Evolutionary conservation across 2,329 filamentous ascomycete genomes (phyloP).

Genomic region (Geoglossum cookeanum): DNA sequence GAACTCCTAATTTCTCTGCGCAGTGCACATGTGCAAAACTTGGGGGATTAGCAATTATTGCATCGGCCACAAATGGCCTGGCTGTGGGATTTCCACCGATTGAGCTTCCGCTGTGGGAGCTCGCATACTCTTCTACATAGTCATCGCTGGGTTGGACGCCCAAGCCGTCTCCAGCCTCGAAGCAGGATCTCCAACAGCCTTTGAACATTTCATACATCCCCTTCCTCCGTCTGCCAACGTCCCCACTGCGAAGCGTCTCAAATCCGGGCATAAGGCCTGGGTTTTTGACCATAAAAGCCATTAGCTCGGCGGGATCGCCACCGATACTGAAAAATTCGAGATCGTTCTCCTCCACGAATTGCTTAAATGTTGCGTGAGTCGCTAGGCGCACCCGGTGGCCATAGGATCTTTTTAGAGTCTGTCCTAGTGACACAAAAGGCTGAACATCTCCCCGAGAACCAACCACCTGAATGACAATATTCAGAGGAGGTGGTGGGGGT

Average conservation of each 20-base stretch:
- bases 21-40: conserved; percentile 60
- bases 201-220: conserved; percentile 64
- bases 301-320: conserved; percentile 55
- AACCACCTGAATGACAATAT: conserved; percentile 57
- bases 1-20: conserved; percentile 56
- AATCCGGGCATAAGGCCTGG: conserved; percentile 71
- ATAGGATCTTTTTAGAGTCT: conserved; percentile 42
- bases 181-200: conserved; percentile 74
- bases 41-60: conserved; percentile 61
- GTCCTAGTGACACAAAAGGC: conserved; percentile 52
- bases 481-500: conserved; percentile 37
- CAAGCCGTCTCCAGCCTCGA: conserved; percentile 54
- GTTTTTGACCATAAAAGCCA: conserved; percentile 87
- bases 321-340: conserved; percentile 62
- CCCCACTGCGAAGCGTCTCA: conserved; percentile 55
- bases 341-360: conserved; percentile 48
- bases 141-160: conserved; percentile 31
- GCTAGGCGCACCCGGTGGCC: conserved; percentile 56
- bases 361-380: conserved; percentile 49
- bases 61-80: conserved; percentile 63
- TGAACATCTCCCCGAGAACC: conserved; percentile 60
- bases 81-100: conserved; percentile 24
- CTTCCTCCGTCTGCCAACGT: conserved; percentile 53
- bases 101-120: conserved; percentile 17
- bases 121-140: conserved; percentile 25